phyloP scores from a whole-genome alignment of 2,329 filamentous ascomycete genomes.

The Pseudovirgaria hyperparasitica region DNA sequence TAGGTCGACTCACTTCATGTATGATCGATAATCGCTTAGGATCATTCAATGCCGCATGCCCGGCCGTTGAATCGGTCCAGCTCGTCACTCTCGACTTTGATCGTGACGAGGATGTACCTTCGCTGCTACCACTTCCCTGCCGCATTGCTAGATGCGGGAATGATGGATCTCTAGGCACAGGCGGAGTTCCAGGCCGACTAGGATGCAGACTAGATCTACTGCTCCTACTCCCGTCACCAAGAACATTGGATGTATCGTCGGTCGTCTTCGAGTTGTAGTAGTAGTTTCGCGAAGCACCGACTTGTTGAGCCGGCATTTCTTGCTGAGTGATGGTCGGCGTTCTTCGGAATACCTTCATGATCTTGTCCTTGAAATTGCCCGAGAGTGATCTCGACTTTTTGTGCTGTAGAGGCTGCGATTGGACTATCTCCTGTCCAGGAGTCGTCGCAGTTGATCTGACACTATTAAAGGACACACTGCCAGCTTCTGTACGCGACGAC shows the following conservation, averaged over 20 bases:
- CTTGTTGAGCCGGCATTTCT: conserved; percentile 40
- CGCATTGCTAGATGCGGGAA: too few relatives aligned
- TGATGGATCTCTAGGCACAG: too few relatives aligned
- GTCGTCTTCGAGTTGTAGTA: conserved; percentile 14
- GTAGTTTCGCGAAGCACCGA: conserved; percentile 32
- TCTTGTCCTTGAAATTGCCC: conserved; percentile 44
- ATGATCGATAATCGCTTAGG: conserved; percentile 52
- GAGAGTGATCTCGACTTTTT: conserved; percentile 50
- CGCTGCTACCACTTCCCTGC: too few relatives aligned
- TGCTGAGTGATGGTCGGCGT: conserved; percentile 14
- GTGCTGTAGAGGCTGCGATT: too few relatives aligned
- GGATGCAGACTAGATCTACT: too few relatives aligned
- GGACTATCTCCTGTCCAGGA: too few relatives aligned
- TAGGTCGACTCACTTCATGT: conserved; percentile 34
- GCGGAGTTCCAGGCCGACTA: too few relatives aligned
- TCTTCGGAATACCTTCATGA: conserved; percentile 46
- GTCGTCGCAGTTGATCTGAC: too few relatives aligned
- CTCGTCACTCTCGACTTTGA: conserved; percentile 60
- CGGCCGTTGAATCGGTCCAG: conserved; percentile 53
- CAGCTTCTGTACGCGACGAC: too few relatives aligned
- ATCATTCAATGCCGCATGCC: conserved; percentile 39
- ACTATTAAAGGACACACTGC: too few relatives aligned
- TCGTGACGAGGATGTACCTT: too few relatives aligned
- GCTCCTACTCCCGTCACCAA: conserved; percentile 26
- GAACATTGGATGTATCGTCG: too few relatives aligned